Evolutionary conservation across 116 monocot species (phyloP).

Genomic region (Zostera marina): DNA sequence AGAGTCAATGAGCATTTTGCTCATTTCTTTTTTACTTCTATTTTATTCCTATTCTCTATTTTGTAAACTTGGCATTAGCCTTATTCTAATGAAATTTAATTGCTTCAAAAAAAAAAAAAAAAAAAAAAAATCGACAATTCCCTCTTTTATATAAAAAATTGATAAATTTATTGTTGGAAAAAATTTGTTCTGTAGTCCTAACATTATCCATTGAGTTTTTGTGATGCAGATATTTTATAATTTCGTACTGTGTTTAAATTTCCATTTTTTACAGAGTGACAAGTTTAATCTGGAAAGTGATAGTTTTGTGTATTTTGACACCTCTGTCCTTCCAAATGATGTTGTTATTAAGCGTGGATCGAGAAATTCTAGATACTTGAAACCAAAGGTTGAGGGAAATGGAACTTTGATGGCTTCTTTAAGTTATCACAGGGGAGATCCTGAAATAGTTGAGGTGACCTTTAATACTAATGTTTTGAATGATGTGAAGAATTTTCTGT

Average conservation of each 20-base stretch:
- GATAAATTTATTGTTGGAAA: too few species aligned
- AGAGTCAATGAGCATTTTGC: too few species aligned
- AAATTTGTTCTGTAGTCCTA: too few species aligned
- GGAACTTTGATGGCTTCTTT: slow-evolving; percentile 56
- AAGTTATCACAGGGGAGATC: slow-evolving; percentile 31
- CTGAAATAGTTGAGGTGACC: slow-evolving; percentile 38
- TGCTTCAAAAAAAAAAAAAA: too few species aligned
- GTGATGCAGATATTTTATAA: background rate
- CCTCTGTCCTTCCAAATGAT: slow-evolving; percentile 22
- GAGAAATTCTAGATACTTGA: slow-evolving; percentile 45
- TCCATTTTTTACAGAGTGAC: slow-evolving; percentile 28
- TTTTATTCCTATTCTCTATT: too few species aligned
- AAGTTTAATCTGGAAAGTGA: slow-evolving; percentile 40
- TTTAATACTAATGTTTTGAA: background rate
- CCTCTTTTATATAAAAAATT: too few species aligned
- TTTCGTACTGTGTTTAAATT: background rate
- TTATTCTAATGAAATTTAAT: too few species aligned
- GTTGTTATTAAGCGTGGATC: slow-evolving; percentile 19
- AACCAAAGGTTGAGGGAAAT: slow-evolving; percentile 41
- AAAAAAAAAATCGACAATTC: too few species aligned
- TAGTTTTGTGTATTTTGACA: slow-evolving; percentile 29
- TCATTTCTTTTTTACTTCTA: too few species aligned
- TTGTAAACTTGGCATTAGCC: too few species aligned
- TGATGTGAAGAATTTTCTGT: background rate
- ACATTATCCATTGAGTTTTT: background rate